Percentiles rank a stretch among this genome's conserved stretches.
These are phyloP conservation scores for Geotrichum bryndzae DNA, from an alignment of 1,139 yeast genomes.

Conservation along the genomic window DNA sequence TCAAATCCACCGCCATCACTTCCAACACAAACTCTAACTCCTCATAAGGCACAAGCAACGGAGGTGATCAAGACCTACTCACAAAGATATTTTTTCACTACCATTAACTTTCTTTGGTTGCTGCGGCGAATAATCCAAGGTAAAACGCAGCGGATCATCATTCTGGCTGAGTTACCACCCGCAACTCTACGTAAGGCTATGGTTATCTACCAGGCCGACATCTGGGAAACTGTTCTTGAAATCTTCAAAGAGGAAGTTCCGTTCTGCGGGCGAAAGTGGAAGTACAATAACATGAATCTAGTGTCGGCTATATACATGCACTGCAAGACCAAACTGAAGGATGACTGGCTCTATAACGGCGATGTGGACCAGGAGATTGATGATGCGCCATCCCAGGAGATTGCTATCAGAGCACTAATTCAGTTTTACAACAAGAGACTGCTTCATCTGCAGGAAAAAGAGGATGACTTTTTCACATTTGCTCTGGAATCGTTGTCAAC, in stretches of 20 bases:
- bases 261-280: slow-evolving; percentile 92
- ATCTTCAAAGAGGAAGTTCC: slow-evolving; percentile 75
- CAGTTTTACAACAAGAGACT: slow-evolving; percentile 67
- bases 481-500: neutral
- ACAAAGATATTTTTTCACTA: slow-evolving; percentile 31
- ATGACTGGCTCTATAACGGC: slow-evolving; percentile 84
- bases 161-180: slow-evolving; percentile 41
- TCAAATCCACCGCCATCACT: slow-evolving; percentile 14
- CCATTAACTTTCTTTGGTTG: slow-evolving; percentile 34
- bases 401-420: slow-evolving; percentile 70
- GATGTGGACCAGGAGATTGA: slow-evolving; percentile 72
- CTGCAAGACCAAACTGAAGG: slow-evolving; percentile 64
- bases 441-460: slow-evolving; percentile 22
- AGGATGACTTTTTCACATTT: slow-evolving; percentile 17
- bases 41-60: slow-evolving; percentile 10
- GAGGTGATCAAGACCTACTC: slow-evolving; percentile 26
- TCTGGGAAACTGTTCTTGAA: slow-evolving; percentile 66
- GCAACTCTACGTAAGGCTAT: slow-evolving; percentile 38
- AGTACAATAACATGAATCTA: slow-evolving; percentile 84
- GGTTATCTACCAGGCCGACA: slow-evolving; percentile 50
- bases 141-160: slow-evolving; percentile 39
- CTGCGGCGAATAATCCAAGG: slow-evolving; percentile 35
- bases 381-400: slow-evolving; percentile 80
- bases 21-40: slow-evolving; percentile 5
- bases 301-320: slow-evolving; percentile 82